phyloP scores from a whole-genome alignment of 2,329 filamentous ascomycete species.

The Penicillium sp. region DNA sequence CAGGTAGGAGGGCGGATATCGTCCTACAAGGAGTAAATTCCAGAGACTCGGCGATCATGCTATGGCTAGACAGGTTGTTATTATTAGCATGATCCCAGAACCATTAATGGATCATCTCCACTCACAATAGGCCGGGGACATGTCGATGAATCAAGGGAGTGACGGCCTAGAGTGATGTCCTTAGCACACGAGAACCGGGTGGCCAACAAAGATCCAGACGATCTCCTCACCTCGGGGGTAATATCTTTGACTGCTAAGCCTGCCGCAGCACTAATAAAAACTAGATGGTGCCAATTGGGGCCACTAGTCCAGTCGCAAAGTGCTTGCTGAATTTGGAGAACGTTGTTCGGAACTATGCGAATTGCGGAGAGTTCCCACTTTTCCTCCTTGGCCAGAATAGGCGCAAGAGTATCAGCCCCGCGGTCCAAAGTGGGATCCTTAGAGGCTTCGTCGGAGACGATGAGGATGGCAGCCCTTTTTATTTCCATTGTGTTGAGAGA shows the following conservation, averaged over 20 bases:
- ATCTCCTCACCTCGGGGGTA: background rate
- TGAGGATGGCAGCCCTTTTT: background rate
- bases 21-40: background rate
- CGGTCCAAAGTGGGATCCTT: background rate
- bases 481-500: background rate
- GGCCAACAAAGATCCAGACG: background rate
- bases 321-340: background rate
- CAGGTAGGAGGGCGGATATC: background rate
- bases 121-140: background rate
- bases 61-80: background rate
- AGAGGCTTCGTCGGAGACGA: background rate
- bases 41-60: background rate
- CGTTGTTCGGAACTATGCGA: background rate
- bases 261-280: background rate
- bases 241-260: background rate
- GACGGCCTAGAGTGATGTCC: background rate
- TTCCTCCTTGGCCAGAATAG: background rate
- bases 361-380: background rate
- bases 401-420: background rate
- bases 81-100: fast-evolving
- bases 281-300: background rate
- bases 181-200: background rate
- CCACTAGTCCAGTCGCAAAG: background rate
- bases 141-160: background rate
- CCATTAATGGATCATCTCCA: background rate